phyloP scores from a whole-genome alignment of 352 stramenopile genomes.

The Phytophthora litchii region DNA sequence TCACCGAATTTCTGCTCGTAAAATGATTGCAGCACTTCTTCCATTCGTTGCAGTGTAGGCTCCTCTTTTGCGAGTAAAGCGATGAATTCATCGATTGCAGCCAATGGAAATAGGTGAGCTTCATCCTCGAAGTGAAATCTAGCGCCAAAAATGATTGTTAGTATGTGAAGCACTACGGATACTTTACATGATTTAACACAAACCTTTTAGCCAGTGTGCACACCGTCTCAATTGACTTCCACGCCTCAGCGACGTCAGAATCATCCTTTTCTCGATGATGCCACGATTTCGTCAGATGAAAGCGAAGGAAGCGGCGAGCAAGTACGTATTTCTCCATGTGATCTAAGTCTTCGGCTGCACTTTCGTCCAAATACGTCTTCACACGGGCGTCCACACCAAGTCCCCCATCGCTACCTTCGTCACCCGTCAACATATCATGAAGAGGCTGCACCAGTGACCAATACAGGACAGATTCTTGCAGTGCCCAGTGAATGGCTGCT shows the following conservation, averaged over 20 bases:
- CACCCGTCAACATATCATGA: conserved; percentile 18
- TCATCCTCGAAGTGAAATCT: conserved; percentile 73
- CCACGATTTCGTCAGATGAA: conserved; percentile 46
- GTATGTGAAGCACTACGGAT: neutral
- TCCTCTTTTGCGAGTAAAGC: conserved; percentile 38
- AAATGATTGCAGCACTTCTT: conserved; percentile 43
- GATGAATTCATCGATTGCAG: conserved; percentile 46
- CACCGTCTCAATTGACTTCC: conserved; percentile 45
- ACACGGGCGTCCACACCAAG: conserved; percentile 11
- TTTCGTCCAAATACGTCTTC: conserved; percentile 21
- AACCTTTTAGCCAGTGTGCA: conserved; percentile 57
- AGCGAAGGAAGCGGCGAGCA: conserved; percentile 54
- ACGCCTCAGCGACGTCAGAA: conserved; percentile 30
- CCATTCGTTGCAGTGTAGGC: conserved; percentile 36
- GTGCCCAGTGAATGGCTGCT: conserved; percentile 71
- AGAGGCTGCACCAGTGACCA: conserved; percentile 37
- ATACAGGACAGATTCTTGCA: conserved; percentile 62
- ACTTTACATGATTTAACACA: neutral
- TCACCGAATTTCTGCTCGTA: conserved; percentile 42
- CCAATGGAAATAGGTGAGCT: conserved; percentile 67
- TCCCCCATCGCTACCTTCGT: neutral
- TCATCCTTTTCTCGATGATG: conserved; percentile 15
- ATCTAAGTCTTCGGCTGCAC: conserved; percentile 47
- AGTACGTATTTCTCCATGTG: conserved; percentile 65
- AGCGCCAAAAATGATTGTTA: conserved; percentile 2